Base-by-base conservation (phyloP, 306 rosid species). In the Ochetophila trinervis region DNA sequence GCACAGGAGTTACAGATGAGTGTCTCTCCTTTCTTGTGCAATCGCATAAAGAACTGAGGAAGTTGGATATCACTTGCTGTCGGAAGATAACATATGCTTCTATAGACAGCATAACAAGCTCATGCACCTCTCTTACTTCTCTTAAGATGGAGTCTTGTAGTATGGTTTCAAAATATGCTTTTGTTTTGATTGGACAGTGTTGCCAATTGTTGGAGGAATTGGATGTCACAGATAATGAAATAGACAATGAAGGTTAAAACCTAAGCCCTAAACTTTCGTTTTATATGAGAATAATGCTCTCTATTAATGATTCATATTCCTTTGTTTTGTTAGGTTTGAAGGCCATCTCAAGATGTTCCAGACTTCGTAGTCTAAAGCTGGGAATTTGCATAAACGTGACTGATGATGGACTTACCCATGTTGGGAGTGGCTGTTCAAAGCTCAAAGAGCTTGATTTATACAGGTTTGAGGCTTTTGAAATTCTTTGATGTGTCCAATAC, bases 141-240 rank as follows among this genome's bases (percentile, higher is more conserved):
- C 90, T 88, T 6, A 68, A 75, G 74, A 86, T 86, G 96, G 92
- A 86, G 67, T 80, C 85, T 0, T 88, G 96, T 69, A 82, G 79
- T 69, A 56, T 69, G 37, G 82, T 88, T 69, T 65, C 80, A 34
- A 80, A 68, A 50, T 82, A 84, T 19, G 91, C 90, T 40, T 86
- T 86, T 74, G 45, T 71, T 36, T 74, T 80, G 67, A 80, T 88
- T 35, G 90, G 96, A 67, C 70, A 60, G 74, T 35, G 27, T 13
- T 86, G 90, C 69, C 83, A 54, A 44, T 66, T 72, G 56, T 77
- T 88, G 84, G 81, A 84, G 82, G 86, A 88, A 63, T 64, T 88
- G 53, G 85, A 88, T 72, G 81, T 82, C 68, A 86, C 90, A 2
- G 92, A 88, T 36, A 86, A 81, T 50, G 81, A 86, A 51, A 76